Conservation (phyloP, 306 rosid genomes). For the Luffa acutangula region DNA sequence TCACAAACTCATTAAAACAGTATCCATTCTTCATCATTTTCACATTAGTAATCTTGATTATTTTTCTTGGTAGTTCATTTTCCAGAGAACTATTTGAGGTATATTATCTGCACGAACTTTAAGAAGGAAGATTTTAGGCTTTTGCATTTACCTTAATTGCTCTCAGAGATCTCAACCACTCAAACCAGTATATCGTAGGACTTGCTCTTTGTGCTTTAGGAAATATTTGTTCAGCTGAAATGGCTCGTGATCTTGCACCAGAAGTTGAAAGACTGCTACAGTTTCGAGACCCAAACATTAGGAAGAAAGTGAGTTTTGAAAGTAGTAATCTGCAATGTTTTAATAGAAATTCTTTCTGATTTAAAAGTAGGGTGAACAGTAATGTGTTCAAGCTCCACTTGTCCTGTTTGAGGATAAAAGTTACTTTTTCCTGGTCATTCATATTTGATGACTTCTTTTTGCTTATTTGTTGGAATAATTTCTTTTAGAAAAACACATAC, state of each 20-base stretch:
- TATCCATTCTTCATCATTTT: conserved; percentile 47
- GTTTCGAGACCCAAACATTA: conserved; percentile 88
- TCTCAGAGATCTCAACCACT: conserved; percentile 88
- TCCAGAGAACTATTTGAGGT: not conserved
- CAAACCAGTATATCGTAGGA: conserved; percentile 95
- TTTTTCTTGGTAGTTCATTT: not conserved
- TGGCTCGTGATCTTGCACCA: conserved; percentile 99
- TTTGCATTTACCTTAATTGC: conserved; percentile 48
- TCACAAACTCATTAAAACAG: conserved; percentile 96
- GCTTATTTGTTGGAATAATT: not conserved
- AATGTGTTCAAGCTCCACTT: not conserved
- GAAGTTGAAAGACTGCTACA: conserved; percentile 90
- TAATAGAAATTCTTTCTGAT: not conserved
- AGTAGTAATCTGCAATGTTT: not conserved
- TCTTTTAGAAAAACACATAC: not conserved
- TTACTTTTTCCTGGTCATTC: not conserved
- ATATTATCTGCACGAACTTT: conserved; percentile 7
- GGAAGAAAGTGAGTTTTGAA: conserved; percentile 61
- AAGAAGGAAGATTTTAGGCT: conserved; percentile 8
- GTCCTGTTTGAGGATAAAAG: not conserved
- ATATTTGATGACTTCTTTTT: not conserved
- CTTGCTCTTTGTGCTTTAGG: conserved; percentile 99
- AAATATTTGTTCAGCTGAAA: conserved; percentile 97
- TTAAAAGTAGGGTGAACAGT: not conserved
- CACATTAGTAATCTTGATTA: not conserved